A percentile compares a stretch with the other conserved stretches of the same genome.
phyloP scores from a whole-genome alignment of 441 rosid species.

The Populus hybrid region DNA sequence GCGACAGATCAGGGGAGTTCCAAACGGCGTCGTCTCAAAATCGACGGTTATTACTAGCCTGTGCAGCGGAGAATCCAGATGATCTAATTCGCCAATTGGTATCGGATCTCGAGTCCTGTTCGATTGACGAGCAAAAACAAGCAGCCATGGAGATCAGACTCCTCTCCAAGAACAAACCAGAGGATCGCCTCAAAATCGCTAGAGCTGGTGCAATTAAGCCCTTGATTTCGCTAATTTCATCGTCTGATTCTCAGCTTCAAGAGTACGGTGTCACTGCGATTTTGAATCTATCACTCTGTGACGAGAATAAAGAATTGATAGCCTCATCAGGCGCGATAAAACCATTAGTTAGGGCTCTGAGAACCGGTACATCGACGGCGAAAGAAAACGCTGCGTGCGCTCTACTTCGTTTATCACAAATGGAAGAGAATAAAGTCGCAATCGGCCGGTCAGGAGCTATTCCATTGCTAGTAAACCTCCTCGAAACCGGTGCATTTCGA shows the following conservation, averaged over 20 bases:
- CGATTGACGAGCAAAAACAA: slow-evolving; percentile 80
- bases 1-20: slow-evolving; percentile 93
- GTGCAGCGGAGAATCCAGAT: slow-evolving; percentile 75
- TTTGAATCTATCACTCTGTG: slow-evolving; percentile 85
- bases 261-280: slow-evolving; percentile 90
- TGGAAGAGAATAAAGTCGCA: slow-evolving; percentile 64
- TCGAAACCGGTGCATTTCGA: slow-evolving; percentile 68
- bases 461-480: slow-evolving; percentile 58
- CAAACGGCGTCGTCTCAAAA: slow-evolving; percentile 55
- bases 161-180: slow-evolving; percentile 78
- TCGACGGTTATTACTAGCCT: slow-evolving; percentile 58
- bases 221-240: slow-evolving; percentile 51
- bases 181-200: slow-evolving; percentile 81
- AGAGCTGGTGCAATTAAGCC: slow-evolving; percentile 82
- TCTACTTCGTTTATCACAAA: slow-evolving; percentile 73
- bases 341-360: slow-evolving; percentile 73
- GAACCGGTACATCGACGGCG: slow-evolving; percentile 70
- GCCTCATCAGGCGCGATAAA: slow-evolving; percentile 77
- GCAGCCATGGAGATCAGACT: slow-evolving; percentile 96
- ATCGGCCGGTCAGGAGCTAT: slow-evolving; percentile 96
- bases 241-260: slow-evolving; percentile 73
- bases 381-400: slow-evolving; percentile 93
- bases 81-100: slow-evolving; percentile 73
- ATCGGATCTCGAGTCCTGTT: slow-evolving; percentile 58
- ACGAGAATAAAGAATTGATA: slow-evolving; percentile 75